phyloP scores from a whole-genome alignment of 148 eudicot genomes.

The Heliamphora exappendiculata region DNA sequence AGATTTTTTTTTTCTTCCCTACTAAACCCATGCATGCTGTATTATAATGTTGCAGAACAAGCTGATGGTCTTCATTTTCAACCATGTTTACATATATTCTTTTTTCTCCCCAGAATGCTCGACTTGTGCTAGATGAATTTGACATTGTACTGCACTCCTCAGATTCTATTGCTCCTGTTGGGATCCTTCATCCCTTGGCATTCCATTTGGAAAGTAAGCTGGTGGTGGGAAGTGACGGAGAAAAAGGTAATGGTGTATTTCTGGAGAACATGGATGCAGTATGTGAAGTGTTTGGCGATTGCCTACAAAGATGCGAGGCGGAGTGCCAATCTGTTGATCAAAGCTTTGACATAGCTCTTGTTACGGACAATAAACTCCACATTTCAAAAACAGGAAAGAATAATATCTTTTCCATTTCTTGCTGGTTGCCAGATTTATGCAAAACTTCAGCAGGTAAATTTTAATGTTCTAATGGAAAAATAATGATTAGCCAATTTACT shows the following conservation, averaged over 20 bases:
- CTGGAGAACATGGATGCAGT: constrained; percentile 38
- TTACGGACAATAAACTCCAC: constrained; percentile 23
- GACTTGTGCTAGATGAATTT: constrained; percentile 73
- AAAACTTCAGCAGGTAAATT: constrained; percentile 46
- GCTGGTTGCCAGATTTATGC: constrained; percentile 55
- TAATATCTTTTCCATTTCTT: constrained; percentile 51
- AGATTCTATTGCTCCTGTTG: constrained; percentile 91
- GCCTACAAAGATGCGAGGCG: constrained; percentile 22
- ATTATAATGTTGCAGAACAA: not conserved
- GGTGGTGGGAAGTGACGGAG: constrained; percentile 19
- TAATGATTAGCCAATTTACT: not conserved
- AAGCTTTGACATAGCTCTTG: constrained; percentile 17
- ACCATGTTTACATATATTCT: not conserved
- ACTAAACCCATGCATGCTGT: not conserved
- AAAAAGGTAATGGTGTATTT: constrained; percentile 21
- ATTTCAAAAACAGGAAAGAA: constrained; percentile 49
- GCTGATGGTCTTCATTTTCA: not conserved
- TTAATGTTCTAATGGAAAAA: not conserved
- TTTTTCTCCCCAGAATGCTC: constrained; percentile 66
- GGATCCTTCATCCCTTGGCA: constrained; percentile 83
- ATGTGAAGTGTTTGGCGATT: constrained; percentile 60
- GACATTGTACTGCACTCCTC: constrained; percentile 74
- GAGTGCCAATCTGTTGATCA: constrained; percentile 21
- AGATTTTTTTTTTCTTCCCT: not conserved
- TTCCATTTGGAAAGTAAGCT: constrained; percentile 75